Evolutionary conservation across 2,329 filamentous ascomycete genomes (phyloP).

Genomic region (Domatiomyces globalis): DNA sequence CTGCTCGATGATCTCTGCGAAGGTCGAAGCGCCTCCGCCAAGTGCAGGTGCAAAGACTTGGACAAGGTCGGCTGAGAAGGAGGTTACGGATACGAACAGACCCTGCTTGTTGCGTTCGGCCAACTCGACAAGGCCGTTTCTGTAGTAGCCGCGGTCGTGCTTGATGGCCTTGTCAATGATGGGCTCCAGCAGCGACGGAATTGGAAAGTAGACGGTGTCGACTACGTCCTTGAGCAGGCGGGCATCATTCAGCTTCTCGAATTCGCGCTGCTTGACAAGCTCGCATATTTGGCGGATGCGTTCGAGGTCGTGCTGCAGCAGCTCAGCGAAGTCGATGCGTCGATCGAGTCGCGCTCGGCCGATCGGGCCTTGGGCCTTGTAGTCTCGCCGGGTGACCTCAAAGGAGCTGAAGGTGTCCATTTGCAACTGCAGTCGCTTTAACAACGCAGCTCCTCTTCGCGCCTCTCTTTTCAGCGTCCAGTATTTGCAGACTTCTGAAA

Average conservation of each 20-base stretch:
- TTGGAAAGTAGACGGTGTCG: conserved; percentile 82
- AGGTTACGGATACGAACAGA: conserved; percentile 45
- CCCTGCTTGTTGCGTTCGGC: conserved; percentile 41
- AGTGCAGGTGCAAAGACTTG: conserved; percentile 42
- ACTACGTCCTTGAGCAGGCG: conserved; percentile 66
- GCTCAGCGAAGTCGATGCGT: conserved; percentile 67
- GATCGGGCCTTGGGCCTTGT: conserved; percentile 80
- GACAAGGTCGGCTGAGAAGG: conserved; percentile 46
- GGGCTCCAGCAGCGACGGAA: conserved; percentile 59
- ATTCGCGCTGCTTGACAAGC: conserved; percentile 60
- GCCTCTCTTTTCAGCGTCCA: conserved; percentile 96
- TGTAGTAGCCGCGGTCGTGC: conserved; percentile 48
- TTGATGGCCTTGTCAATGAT: conserved; percentile 65
- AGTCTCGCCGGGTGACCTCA: conserved; percentile 90
- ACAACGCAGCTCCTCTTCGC: conserved; percentile 72
- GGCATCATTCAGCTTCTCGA: conserved; percentile 60
- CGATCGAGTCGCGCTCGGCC: conserved; percentile 64
- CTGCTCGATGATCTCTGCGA: conserved; percentile 35
- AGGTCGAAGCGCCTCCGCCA: conserved; percentile 34
- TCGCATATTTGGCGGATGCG: conserved; percentile 57
- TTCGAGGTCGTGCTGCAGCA: conserved; percentile 59
- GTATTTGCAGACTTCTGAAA: conserved; percentile 86
- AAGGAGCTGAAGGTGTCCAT: conserved; percentile 95
- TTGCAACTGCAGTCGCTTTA: conserved; percentile 86
- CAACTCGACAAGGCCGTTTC: conserved; percentile 38